Base-by-base conservation (phyloP, 768 basidiomycete species). In the Tylopilus vinaceipallidus region DNA sequence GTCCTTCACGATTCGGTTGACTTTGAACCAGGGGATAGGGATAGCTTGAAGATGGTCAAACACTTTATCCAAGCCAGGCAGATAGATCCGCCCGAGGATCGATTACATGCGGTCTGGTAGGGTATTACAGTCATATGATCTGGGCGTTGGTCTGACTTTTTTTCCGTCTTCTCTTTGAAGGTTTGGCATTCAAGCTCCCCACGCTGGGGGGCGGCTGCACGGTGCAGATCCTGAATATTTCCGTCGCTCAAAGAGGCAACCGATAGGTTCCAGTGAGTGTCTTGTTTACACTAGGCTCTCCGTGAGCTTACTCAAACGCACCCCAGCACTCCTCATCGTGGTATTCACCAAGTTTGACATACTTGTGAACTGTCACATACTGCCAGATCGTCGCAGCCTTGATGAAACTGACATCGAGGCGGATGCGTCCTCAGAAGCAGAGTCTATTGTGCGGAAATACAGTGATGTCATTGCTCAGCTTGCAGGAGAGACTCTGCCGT, bases 141-240 rank as follows among this genome's bases (percentile, higher is more conserved):
- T 34, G 14, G 4, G 33, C 5, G 33, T 13, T 16, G 8, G 16
- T 11, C 33, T 34, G 9, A 7, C 16, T 34, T 16, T 16, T 34
- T 6, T 29, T n/a, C n/a, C n/a, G n/a, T n/a, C n/a, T n/a, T n/a
- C n/a, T n/a, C n/a, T 8, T 13, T 38, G 17, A 11, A 47, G 45
- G 45, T 47, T 47, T 9, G 37, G 45, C 19, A 20, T 47, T n/a
- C 19, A 29, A 14, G 20, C 16, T 16, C 45, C 45, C 30, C 35
- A 9, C 5, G 36, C 36, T 6, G 45, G 29, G 2, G 45, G 11
- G 5, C 37, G 36, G 36, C 45, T 38, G 16, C 45, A 37, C 10
- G 45, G 38, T 19, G 27, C n/a, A n/a, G n/a, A n/a, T n/a, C n/a
- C n/a, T n/a, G 46, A 47, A 17, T 36, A 47, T 30, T 47, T 47